Evolutionary conservation across 768 basidiomycete genomes (phyloP).

Genomic region (Leccinum uliginosum): DNA sequence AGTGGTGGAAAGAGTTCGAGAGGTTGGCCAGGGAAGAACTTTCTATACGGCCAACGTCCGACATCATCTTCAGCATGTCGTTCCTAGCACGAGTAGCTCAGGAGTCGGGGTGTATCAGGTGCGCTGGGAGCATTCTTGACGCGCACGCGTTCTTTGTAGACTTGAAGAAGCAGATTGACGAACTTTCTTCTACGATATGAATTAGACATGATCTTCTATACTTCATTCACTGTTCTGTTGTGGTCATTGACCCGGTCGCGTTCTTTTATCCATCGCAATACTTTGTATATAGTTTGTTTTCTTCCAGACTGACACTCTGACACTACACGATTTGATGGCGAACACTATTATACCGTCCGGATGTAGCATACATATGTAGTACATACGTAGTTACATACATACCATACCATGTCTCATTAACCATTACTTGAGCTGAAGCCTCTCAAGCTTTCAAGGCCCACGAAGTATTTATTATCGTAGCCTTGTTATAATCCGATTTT

Average conservation of each 20-base stretch:
- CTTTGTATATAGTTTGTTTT: not conserved
- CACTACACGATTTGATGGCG: not conserved
- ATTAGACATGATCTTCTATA: not conserved
- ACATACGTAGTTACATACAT: not conserved
- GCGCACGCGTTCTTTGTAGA: slow-evolving; percentile 51
- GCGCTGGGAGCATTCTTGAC: slow-evolving; percentile 61
- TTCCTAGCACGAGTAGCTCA: slow-evolving; percentile 53
- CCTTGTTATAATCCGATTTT: not conserved
- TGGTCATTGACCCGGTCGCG: not conserved
- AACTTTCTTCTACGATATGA: slow-evolving; percentile 42
- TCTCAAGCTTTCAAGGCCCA: not conserved
- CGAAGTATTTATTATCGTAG: not conserved
- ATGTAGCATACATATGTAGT: slow-evolving; percentile 4
- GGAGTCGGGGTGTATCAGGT: slow-evolving; percentile 54
- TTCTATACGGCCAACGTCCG: slow-evolving; percentile 49
- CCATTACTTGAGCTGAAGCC: too few species aligned
- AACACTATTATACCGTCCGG: not conserved
- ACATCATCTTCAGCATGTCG: slow-evolving; percentile 54
- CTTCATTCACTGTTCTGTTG: not conserved
- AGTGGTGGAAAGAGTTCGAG: slow-evolving; percentile 68
- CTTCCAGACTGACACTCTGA: not conserved
- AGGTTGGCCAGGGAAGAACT: slow-evolving; percentile 56
- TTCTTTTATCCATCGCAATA: not conserved
- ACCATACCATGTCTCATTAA: not conserved
- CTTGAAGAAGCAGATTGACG: slow-evolving; percentile 57